Conservation (phyloP, 768 basidiomycete species). For the Rhodocollybia butyracea region DNA sequence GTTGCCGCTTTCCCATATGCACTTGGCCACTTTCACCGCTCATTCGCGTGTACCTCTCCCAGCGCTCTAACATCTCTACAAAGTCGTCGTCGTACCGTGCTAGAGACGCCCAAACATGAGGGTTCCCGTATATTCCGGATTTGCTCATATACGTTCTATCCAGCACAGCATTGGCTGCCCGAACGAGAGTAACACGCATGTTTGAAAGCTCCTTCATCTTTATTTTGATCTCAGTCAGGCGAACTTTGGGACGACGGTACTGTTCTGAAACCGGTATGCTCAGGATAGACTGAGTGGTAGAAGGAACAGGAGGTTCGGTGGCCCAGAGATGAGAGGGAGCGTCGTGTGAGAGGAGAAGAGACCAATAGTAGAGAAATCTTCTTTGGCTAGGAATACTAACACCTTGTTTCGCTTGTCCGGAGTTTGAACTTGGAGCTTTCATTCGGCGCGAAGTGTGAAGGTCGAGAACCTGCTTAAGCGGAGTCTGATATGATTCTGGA, state of each 20-base stretch:
- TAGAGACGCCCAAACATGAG: conserved; percentile 66
- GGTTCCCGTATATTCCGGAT: conserved; percentile 26
- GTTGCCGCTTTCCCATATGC: conserved; percentile 34
- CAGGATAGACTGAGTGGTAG: conserved; percentile 1
- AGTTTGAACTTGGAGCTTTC: conserved; percentile 38
- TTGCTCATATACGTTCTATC: conserved; percentile 40
- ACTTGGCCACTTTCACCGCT: conserved; percentile 17
- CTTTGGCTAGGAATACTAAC: conserved; percentile 82
- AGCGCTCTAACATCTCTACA: conserved; percentile 57
- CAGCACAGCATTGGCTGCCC: conserved; percentile 54
- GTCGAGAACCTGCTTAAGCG: conserved; percentile 55
- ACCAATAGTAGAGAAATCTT: conserved; percentile 80
- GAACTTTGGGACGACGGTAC: conserved; percentile 41
- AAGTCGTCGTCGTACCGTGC: conserved; percentile 79
- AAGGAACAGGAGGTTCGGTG: conserved; percentile 12
- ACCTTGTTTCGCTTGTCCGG: conserved; percentile 44
- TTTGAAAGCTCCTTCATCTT: conserved; percentile 57
- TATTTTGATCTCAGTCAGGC: conserved; percentile 52
- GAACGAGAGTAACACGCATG: conserved; percentile 48
- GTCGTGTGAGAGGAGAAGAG: conserved; percentile 53
- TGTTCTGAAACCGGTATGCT: conserved; percentile 8
- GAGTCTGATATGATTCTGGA: conserved; percentile 28
- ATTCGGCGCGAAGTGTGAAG: conserved; percentile 71
- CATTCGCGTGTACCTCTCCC: conserved; percentile 55
- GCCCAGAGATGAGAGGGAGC: conserved; percentile 52